These are phyloP conservation scores for Tricholomella constricta DNA, from an alignment of 768 basidiomycete genomes.

Conservation along the genomic window DNA sequence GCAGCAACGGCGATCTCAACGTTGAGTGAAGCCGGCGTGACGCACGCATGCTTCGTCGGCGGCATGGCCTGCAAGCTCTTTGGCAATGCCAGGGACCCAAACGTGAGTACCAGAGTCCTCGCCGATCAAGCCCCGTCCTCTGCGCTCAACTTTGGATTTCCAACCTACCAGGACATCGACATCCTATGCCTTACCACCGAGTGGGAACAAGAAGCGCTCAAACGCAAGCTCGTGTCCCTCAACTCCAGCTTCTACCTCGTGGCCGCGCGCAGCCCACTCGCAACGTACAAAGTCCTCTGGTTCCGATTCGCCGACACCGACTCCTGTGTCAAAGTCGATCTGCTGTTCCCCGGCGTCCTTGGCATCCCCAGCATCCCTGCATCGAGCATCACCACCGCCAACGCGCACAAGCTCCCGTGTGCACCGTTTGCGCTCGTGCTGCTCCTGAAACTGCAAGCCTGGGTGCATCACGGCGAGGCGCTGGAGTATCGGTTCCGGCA, in stretches of 20 bases:
- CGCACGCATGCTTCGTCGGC: constrained; percentile 9
- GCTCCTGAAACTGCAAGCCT: constrained; percentile 12
- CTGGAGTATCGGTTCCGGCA: not conserved
- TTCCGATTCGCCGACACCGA: constrained; percentile 5
- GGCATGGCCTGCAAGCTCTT: constrained; percentile 10
- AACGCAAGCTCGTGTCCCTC: constrained; percentile 24
- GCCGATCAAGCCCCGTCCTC: not conserved
- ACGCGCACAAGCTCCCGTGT: constrained; percentile 3
- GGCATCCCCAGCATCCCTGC: constrained; percentile 15
- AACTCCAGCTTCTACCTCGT: constrained; percentile 32
- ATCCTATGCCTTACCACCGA: constrained; percentile 32
- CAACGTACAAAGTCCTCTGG: constrained; percentile 33
- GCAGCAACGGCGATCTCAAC: constrained; percentile 2
- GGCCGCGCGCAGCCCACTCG: constrained; percentile 25
- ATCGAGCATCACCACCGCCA: not conserved
- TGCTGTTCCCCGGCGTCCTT: constrained; percentile 18
- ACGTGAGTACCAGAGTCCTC: constrained; percentile 1
- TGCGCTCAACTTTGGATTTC: no score
- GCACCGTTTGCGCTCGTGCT: constrained; percentile 9
- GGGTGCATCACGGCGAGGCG: constrained; percentile 11
- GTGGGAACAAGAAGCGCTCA: constrained; percentile 28
- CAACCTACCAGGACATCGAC: constrained; percentile 36
- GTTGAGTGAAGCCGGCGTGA: not conserved
- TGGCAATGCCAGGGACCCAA: constrained; percentile 5
- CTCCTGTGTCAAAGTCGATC: constrained; percentile 16